A percentile compares a stretch with the other conserved stretches of the same genome.
phyloP scores from a whole-genome alignment of 2,329 filamentous ascomycete species.

The Aureobasidium leucospermi region DNA sequence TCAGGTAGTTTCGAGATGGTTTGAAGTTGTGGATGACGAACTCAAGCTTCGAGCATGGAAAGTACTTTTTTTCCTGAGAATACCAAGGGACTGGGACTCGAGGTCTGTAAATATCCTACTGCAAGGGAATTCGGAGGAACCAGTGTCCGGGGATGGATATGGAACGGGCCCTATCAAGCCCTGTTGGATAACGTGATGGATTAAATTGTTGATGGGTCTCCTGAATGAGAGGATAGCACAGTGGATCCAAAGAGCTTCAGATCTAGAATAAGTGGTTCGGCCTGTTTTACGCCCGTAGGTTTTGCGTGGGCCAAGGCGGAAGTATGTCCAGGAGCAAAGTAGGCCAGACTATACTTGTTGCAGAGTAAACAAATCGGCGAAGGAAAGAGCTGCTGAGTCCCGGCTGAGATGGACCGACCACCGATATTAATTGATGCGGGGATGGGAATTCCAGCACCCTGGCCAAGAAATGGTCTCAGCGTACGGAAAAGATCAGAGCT shows the following conservation, averaged over 20 bases:
- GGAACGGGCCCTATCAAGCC: neutral
- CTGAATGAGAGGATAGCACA: conserved; percentile 10
- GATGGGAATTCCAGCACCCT: conserved; percentile 10
- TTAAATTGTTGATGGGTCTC: neutral
- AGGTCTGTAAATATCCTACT: neutral
- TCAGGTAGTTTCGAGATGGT: neutral
- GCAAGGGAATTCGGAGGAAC: neutral
- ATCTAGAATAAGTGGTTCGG: neutral
- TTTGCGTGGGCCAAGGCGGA: neutral
- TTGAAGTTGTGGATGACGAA: neutral
- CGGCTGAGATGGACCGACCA: conserved; percentile 8
- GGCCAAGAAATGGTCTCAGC: conserved; percentile 12
- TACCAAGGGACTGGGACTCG: neutral
- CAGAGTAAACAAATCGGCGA: neutral
- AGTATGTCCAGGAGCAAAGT: neutral
- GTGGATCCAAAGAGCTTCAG: conserved; percentile 10
- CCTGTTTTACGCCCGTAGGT: neutral
- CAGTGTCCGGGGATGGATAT: neutral
- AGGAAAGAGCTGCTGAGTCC: conserved; percentile 3
- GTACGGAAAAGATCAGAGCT: neutral
- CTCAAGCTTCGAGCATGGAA: neutral
- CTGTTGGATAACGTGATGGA: neutral
- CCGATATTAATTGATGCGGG: conserved; percentile 15
- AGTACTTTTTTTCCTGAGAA: neutral
- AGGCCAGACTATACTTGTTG: conserved; percentile 7